Evolutionary conservation across 257 asterid genomes (phyloP).

Genomic region (Nicotiana benthamiana): DNA sequence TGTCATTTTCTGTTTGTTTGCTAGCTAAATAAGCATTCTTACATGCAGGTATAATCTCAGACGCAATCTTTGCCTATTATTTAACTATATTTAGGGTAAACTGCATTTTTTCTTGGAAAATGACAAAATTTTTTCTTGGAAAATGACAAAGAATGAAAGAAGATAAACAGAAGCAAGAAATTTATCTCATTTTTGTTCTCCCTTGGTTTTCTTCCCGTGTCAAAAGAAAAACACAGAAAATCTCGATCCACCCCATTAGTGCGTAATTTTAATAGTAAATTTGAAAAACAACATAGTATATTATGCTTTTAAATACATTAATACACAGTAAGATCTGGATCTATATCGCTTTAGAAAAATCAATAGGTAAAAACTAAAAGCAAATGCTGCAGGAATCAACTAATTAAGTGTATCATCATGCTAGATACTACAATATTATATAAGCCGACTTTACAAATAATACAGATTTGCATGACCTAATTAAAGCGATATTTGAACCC

Average conservation of each 20-base stretch:
- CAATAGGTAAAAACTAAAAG: background rate
- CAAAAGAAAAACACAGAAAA: background rate
- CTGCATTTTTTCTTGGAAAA: background rate
- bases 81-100: background rate
- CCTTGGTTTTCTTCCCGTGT: background rate
- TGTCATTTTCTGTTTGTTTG: conserved; percentile 6
- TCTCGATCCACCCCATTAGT: background rate
- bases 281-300: background rate
- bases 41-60: background rate
- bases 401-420: background rate
- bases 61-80: background rate
- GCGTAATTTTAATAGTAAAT: no score
- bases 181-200: background rate
- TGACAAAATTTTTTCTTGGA: background rate
- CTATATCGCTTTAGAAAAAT: background rate
- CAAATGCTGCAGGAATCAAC: background rate
- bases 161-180: background rate
- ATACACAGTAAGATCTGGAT: background rate
- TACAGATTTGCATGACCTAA: no score
- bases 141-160: background rate
- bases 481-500: no score
- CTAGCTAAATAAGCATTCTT: background rate
- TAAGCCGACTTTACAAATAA: no score
- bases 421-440: no score
- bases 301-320: background rate